A percentile compares a stretch with the other conserved stretches of the same genome.
Conservation (phyloP, 2,329 filamentous ascomycete species). For the Blastomyces emzantsi region DNA sequence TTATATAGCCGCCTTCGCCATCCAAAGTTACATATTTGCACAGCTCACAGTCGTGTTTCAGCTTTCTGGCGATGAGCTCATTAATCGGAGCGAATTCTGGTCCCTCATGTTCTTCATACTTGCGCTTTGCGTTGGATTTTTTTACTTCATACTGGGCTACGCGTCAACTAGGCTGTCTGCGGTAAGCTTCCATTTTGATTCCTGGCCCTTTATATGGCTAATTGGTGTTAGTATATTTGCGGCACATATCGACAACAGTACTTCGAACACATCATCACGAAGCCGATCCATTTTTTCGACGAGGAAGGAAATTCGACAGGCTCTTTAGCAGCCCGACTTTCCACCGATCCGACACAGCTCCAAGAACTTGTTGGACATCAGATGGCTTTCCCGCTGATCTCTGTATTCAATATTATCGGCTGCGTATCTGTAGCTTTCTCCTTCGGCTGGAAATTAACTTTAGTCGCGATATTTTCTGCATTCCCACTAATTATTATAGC, state of each 20-base stretch:
- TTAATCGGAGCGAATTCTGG: constrained; percentile 42
- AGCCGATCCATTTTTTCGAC: constrained; percentile 38
- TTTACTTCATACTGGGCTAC: constrained; percentile 41
- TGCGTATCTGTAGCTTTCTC: constrained; percentile 58
- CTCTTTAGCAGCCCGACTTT: constrained; percentile 39
- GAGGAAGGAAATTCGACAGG: constrained; percentile 41
- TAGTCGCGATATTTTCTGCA: constrained; percentile 55
- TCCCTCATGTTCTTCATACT: constrained; percentile 50
- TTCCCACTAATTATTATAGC: constrained; percentile 44
- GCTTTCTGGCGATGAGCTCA: constrained; percentile 30
- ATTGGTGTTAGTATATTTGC: constrained; percentile 24
- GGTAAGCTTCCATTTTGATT: constrained; percentile 22
- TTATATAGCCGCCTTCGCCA: constrained; percentile 23
- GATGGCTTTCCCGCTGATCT: constrained; percentile 46
- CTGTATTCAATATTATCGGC: constrained; percentile 57
- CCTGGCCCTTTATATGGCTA: constrained; percentile 24
- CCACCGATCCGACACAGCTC: constrained; percentile 43
- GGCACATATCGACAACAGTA: constrained; percentile 37
- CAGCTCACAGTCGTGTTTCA: constrained; percentile 42
- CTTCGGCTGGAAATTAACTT: constrained; percentile 67
- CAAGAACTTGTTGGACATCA: constrained; percentile 44
- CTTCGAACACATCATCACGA: constrained; percentile 39
- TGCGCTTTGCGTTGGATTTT: constrained; percentile 39
- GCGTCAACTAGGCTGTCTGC: constrained; percentile 39
- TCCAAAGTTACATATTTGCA: constrained; percentile 41